Evolutionary conservation across 768 basidiomycete species (phyloP), one percentile per base, ranked within the genome.

Genomic region (Holtermanniella nyarrowii): DNA sequence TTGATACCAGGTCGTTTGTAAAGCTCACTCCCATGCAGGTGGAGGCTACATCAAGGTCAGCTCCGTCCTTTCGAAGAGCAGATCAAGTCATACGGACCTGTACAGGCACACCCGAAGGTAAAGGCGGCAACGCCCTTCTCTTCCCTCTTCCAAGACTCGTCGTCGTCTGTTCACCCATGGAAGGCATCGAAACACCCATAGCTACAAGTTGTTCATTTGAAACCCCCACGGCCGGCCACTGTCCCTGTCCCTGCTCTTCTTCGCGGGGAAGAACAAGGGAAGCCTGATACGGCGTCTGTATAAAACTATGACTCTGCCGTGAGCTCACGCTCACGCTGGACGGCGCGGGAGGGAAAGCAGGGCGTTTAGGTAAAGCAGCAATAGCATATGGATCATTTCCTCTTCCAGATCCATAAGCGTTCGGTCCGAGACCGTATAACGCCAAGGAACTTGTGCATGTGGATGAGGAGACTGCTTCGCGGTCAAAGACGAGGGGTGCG

Each of bases 1-100:
- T 22, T 5, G 52, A 49, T 43, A 43, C 11, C 26, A 26, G 10
- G 51, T 22, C 27, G 21, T 26, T 10, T 23, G 39, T 20, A 21
- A 16, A 18, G 60, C 65, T 52, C 50, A 67, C 65, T 67, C 65
- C 65, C 65, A 67, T 26, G 51, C 50, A 27, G 65, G 65, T 40
- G 60, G 58, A 44, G 52, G 59, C 65, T 67, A n/a, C 40, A 24
- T 22, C 25, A 22, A 21, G 20, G 44, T 51, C 49, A 51, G 31
- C 14, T n/a, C n/a, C 26, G 7, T 4, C 16, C 24, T 11, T 16
- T 7, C 18, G 44, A 42, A 26, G 46, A 18, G n/a, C 23, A 14
- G 37, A 22, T 23, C 12, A 4, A 16, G 21, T 50, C 59, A 56
- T 22, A 61, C n/a, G n/a, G n/a, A n/a, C 60, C 11, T 56, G 56